phyloP scores from a whole-genome alignment of 495 filamentous ascomycete genomes.

The Neurospora sp. region DNA sequence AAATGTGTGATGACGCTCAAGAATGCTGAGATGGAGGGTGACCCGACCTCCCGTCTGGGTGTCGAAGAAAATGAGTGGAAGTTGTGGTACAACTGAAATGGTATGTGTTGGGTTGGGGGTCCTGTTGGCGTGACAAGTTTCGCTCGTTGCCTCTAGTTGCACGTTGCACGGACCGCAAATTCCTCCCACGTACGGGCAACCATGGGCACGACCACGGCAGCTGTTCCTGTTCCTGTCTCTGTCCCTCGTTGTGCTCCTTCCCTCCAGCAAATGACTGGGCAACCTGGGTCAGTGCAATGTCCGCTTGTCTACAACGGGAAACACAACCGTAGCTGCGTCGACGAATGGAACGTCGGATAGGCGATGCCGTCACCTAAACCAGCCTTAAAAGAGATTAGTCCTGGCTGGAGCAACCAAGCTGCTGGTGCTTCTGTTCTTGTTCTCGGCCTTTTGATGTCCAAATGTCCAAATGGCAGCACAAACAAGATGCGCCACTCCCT shows the following conservation, averaged over 20 bases:
- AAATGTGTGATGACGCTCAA: not conserved
- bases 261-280: not conserved
- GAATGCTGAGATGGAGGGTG: not conserved
- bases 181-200: not conserved
- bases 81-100: not conserved
- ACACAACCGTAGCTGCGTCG: not conserved
- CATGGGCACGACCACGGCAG: not conserved
- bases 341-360: not conserved
- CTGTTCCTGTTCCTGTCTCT: not conserved
- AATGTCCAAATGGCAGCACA: not conserved
- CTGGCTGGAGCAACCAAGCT: not conserved
- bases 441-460: not conserved
- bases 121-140: not conserved
- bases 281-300: not conserved
- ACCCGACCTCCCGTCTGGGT: not conserved
- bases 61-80: not conserved
- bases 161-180: not conserved
- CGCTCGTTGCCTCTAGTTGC: not conserved
- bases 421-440: not conserved
- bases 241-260: not conserved
- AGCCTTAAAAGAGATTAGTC: not conserved
- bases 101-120: not conserved
- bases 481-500: not conserved
- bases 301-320: not conserved
- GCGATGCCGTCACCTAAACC: not conserved